Evolutionary conservation across 2,329 filamentous ascomycete species (phyloP).

Genomic region (Samsoniella hepiali): DNA sequence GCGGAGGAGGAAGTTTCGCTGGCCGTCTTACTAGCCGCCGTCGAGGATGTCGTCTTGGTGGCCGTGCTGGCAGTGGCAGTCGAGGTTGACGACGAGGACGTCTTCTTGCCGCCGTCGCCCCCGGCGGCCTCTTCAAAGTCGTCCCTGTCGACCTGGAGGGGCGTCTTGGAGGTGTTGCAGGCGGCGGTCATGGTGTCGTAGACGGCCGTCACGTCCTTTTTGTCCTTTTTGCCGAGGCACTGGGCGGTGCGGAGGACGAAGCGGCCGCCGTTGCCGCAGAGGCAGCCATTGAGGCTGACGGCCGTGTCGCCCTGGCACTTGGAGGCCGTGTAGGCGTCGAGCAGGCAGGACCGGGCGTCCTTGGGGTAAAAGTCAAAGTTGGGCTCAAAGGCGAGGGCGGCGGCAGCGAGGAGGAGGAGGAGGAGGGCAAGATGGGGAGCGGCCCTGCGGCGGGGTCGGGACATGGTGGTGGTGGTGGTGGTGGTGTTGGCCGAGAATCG

Average conservation of each 20-base stretch:
- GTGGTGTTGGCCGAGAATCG: background rate
- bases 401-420: background rate
- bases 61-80: background rate
- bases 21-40: constrained; percentile 16
- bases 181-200: constrained; percentile 39
- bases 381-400: constrained; percentile 28
- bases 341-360: constrained; percentile 39
- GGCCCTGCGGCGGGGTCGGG: background rate
- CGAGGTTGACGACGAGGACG: constrained; percentile 22
- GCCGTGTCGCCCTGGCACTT: constrained; percentile 37
- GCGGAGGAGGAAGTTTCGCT: constrained; percentile 17
- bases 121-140: constrained; percentile 37
- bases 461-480: background rate
- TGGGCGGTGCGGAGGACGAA: constrained; percentile 42
- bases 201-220: constrained; percentile 33
- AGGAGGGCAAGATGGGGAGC: background rate
- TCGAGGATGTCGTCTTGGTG: constrained; percentile 19
- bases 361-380: constrained; percentile 45
- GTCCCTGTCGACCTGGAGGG: constrained; percentile 35
- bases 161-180: constrained; percentile 40
- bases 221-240: constrained; percentile 38
- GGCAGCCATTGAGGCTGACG: constrained; percentile 39
- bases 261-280: constrained; percentile 43
- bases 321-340: constrained; percentile 33
- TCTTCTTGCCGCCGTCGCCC: constrained; percentile 10